Base-by-base conservation (phyloP, 2,329 filamentous ascomycete species). In the Colletotrichum musae region DNA sequence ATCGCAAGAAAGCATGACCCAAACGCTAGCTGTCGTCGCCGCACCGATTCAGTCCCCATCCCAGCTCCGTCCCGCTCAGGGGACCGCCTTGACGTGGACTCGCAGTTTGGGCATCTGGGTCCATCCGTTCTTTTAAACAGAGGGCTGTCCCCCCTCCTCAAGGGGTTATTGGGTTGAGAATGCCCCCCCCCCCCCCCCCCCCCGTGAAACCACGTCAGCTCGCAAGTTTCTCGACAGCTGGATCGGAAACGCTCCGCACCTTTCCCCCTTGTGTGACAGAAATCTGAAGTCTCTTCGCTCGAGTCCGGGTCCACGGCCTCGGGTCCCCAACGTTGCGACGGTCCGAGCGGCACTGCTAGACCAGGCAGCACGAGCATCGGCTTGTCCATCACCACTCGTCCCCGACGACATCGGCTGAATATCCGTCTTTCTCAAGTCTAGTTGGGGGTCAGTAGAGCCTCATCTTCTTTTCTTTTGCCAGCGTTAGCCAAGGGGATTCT, bases 11-110 rank as follows among this genome's bases (percentile, higher is more conserved):
- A 57, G 43, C 57, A 52, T 57, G 56, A 48, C 13, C 62, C 56
- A 43, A 41, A 28, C 67, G 67, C 67, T 70, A 70, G 63, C 48
- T 18, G 51, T 45, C 57, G 21, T 67, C 62, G 56, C 57, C 57
- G 62, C 50, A 67, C 52, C 57, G 36, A 70, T 57, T 47, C 57
- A 67, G 62, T 41, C 18, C 48, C 62, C 50, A 61, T 66, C 57
- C 67, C 45, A 52, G 56, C 24, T 60, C 62, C 47, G 48, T 60
- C 57, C 48, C 16, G 39, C 56, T 13, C 56, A 50, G 7, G 6
- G 47, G 47, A 50, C 6, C 18, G 18, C 12, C 18, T 24, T 10
- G 54, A 36, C 32, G 21, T 36, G 7, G 32, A 36, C 32, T 36
- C 9, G 32, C 32, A 7, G 28, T 66, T 24, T 36, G 47, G 24